Conservation (phyloP, 2,329 filamentous ascomycete genomes). For the Tympanopsis confertula region DNA sequence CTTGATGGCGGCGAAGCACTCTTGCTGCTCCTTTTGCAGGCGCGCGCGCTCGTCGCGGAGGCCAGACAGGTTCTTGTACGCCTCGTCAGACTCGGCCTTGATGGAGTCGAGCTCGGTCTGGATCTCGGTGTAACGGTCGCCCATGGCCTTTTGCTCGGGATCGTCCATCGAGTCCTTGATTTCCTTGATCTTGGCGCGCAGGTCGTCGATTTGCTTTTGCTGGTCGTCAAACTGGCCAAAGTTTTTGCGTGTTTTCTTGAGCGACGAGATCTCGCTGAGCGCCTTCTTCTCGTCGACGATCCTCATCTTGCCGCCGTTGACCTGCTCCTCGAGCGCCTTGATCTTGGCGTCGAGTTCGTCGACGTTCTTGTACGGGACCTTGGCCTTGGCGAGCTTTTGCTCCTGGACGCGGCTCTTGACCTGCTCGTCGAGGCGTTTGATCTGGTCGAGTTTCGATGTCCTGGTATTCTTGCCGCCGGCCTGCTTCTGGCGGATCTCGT, state of each 20-base stretch:
- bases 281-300: constrained; percentile 96
- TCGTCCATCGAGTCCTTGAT: constrained; percentile 84
- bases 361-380: constrained; percentile 72
- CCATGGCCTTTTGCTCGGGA: constrained; percentile 78
- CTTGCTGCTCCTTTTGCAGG: constrained; percentile 74
- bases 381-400: constrained; percentile 73
- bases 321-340: constrained; percentile 66
- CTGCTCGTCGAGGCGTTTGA: constrained; percentile 83
- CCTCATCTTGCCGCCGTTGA: constrained; percentile 84
- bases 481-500: constrained; percentile 78
- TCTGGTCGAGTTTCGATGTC: constrained; percentile 69
- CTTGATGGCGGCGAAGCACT: constrained; percentile 71
- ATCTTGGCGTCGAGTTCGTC: constrained; percentile 84
- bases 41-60: constrained; percentile 78
- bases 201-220: constrained; percentile 79
- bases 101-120: constrained; percentile 79
- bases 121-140: constrained; percentile 73
- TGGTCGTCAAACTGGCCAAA: constrained; percentile 74
- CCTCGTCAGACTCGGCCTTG: constrained; percentile 83
- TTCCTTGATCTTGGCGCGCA: constrained; percentile 77
- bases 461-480: constrained; percentile 75
- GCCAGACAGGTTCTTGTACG: constrained; percentile 74
- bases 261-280: constrained; percentile 65
- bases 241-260: constrained; percentile 83
- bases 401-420: constrained; percentile 75